Evolutionary conservation across 2,329 filamentous ascomycete genomes (phyloP).

Genomic region (Fusarium buxicola): DNA sequence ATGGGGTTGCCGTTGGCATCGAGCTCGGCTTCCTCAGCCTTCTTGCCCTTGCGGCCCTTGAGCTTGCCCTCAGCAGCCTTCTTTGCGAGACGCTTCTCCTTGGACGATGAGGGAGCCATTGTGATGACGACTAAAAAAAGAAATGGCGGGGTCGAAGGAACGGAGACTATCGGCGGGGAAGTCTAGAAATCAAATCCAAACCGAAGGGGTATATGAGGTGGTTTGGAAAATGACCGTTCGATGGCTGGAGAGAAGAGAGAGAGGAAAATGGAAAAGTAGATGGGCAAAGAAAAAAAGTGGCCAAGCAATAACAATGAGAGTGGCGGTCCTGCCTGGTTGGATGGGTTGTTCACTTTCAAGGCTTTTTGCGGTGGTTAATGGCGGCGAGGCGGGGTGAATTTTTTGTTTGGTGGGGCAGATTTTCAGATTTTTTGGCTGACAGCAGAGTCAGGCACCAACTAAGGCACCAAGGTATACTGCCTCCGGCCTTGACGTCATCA

Average conservation of each 20-base stretch:
- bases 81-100: slow-evolving; percentile 78
- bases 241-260: slow-evolving; percentile 29
- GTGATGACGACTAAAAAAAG: slow-evolving; percentile 33
- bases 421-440: slow-evolving; percentile 52
- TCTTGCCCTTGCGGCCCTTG: slow-evolving; percentile 75
- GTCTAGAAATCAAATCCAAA: slow-evolving; percentile 43
- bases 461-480: slow-evolving; percentile 46
- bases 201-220: slow-evolving; percentile 36
- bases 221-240: slow-evolving; percentile 42
- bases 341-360: slow-evolving; percentile 31
- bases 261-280: slow-evolving; percentile 34
- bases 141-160: slow-evolving; percentile 45
- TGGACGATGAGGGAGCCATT: slow-evolving; percentile 74
- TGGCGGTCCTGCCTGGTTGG: slow-evolving; percentile 45
- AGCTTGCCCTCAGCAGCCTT: slow-evolving; percentile 76
- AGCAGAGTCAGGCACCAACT: slow-evolving; percentile 52
- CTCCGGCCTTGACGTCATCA: slow-evolving; percentile 43
- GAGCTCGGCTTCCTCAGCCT: slow-evolving; percentile 76
- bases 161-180: slow-evolving; percentile 41
- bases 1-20: slow-evolving; percentile 71
- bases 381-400: slow-evolving; percentile 57
- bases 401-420: slow-evolving; percentile 55
- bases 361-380: slow-evolving; percentile 40
- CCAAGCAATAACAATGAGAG: slow-evolving; percentile 42
- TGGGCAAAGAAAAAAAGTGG: slow-evolving; percentile 42